phyloP scores from a whole-genome alignment of 2,329 filamentous ascomycete genomes.

The Fusarium sp. region DNA sequence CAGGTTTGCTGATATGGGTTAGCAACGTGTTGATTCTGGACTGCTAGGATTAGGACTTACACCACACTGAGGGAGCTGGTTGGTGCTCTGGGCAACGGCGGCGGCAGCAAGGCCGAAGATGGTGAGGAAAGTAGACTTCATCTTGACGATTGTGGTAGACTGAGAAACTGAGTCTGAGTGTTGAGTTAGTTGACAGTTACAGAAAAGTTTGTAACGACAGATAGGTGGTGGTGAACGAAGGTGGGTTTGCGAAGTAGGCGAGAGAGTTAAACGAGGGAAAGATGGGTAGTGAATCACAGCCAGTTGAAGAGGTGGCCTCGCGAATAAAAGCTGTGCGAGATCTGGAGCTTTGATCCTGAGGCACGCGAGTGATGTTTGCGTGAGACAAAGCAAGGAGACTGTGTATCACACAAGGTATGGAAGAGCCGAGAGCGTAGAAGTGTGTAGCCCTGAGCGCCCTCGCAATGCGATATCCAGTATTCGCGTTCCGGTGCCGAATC shows the following conservation, averaged over 20 bases:
- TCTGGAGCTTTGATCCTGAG: constrained; percentile 24
- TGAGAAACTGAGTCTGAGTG: constrained; percentile 28
- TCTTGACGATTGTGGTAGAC: constrained; percentile 54
- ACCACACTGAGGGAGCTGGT: constrained; percentile 63
- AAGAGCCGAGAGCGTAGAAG: constrained; percentile 35
- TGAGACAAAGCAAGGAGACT: constrained; percentile 48
- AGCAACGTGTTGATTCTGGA: constrained; percentile 10
- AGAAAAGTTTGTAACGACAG: constrained; percentile 17
- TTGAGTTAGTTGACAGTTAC: constrained; percentile 24
- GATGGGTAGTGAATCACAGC: constrained; percentile 31
- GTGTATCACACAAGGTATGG: constrained; percentile 42
- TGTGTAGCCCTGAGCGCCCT: constrained; percentile 28
- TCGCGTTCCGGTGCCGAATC: constrained; percentile 16
- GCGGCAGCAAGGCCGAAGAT: constrained; percentile 58
- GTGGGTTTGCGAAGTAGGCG: constrained; percentile 14
- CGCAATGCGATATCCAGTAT: constrained; percentile 33
- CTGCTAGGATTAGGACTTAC: constrained; percentile 56
- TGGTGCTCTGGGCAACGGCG: constrained; percentile 57
- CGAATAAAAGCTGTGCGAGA: constrained; percentile 29
- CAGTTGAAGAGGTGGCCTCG: constrained; percentile 7
- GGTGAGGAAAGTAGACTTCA: constrained; percentile 63
- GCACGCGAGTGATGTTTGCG: constrained; percentile 46
- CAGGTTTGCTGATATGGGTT: constrained; percentile 60
- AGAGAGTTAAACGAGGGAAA: constrained; percentile 18
- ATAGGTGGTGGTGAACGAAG: constrained; percentile 18